phyloP scores from a whole-genome alignment of 192 early-diverging fungal genomes.

The Gamsiella multidivaricata region DNA sequence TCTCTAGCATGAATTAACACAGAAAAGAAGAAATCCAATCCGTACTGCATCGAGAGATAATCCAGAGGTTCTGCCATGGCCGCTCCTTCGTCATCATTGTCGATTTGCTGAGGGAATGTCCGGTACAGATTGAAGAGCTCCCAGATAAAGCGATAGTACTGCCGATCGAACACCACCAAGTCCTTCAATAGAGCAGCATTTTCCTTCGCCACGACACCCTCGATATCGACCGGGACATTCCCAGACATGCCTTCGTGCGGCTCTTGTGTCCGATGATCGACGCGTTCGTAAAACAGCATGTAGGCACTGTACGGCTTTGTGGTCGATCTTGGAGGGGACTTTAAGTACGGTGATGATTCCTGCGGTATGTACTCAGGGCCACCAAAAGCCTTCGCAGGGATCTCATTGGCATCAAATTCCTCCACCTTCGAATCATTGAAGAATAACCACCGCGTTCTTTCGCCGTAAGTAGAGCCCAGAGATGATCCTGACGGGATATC shows the following conservation, averaged over 20 bases:
- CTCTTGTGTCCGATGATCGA: background rate
- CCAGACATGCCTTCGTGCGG: background rate
- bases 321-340: conserved; percentile 43
- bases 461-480: background rate
- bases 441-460: conserved; percentile 54
- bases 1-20: conserved; percentile 52
- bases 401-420: conserved; percentile 60
- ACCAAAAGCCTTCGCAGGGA: conserved; percentile 58
- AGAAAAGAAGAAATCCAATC: conserved; percentile 52
- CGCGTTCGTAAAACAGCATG: conserved; percentile 64
- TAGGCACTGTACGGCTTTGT: conserved; percentile 65
- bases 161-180: conserved; percentile 53
- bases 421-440: conserved; percentile 67
- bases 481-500: background rate
- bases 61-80: conserved; percentile 4
- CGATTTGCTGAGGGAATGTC: background rate
- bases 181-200: conserved; percentile 53
- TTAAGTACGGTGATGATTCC: conserved; percentile 51
- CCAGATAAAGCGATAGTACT: conserved; percentile 55
- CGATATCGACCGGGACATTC: conserved; percentile 41
- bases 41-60: conserved; percentile 42
- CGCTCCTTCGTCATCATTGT: background rate
- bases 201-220: conserved; percentile 49
- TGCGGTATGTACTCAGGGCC: conserved; percentile 54
- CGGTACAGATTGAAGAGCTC: conserved; percentile 40